A percentile compares a stretch with the other conserved stretches of the same genome.
Evolutionary conservation across 1,284 basidiomycete species (phyloP).

Genomic region (Fomitopsis schrenkii): DNA sequence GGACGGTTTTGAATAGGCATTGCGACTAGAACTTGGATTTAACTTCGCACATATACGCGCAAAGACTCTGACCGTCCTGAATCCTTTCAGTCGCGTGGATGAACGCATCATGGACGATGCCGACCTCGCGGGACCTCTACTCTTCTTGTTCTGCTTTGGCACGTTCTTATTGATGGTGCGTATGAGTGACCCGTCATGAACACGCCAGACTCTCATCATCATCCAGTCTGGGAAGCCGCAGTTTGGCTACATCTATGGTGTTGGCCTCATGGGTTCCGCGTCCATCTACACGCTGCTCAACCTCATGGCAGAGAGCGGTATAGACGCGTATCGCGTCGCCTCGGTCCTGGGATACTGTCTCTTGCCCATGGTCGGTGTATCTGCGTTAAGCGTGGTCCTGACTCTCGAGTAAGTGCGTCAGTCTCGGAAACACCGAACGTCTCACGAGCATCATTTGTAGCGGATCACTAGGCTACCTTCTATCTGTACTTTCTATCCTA

Average conservation of each 20-base stretch:
- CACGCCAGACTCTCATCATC: background rate
- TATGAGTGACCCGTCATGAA: conserved; percentile 15
- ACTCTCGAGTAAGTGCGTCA: conserved; percentile 76
- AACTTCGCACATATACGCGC: conserved; percentile 95
- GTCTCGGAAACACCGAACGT: conserved; percentile 7
- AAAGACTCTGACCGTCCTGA: conserved; percentile 94
- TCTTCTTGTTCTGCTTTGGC: conserved; percentile 94
- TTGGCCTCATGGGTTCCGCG: conserved; percentile 90
- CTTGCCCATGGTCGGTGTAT: conserved; percentile 95
- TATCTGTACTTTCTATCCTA: conserved; percentile 77
- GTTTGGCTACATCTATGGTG: conserved; percentile 99
- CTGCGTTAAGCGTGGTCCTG: conserved; percentile 84
- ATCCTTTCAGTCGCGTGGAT: conserved; percentile 85
- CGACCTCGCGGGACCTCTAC: conserved; percentile 93
- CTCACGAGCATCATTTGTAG: conserved; percentile 35
- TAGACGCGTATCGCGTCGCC: conserved; percentile 94
- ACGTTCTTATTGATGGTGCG: conserved; percentile 86
- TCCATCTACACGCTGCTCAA: conserved; percentile 96
- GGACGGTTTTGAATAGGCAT: background rate
- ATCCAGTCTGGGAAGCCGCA: conserved; percentile 93
- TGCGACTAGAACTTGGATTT: conserved; percentile 85
- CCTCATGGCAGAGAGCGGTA: conserved; percentile 93
- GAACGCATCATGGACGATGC: conserved; percentile 99
- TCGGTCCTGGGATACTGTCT: conserved; percentile 98
- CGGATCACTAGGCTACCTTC: conserved; percentile 77